Evolutionary conservation across 805 yeast genomes (phyloP).

Genomic region (Myxozyma mucilagina): DNA sequence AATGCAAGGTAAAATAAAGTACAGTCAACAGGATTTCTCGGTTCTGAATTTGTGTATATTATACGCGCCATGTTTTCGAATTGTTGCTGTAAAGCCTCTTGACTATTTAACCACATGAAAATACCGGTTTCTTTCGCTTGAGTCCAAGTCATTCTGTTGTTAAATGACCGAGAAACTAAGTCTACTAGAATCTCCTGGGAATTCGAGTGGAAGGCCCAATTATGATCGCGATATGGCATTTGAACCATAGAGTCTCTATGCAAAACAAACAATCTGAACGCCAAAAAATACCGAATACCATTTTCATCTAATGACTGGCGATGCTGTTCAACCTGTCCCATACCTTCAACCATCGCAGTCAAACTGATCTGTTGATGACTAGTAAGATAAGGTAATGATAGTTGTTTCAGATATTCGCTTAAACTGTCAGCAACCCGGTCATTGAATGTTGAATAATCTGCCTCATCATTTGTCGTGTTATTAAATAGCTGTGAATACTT

Average conservation of each 20-base stretch:
- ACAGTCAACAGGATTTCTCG: conserved; percentile 71
- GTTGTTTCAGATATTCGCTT: conserved; percentile 59
- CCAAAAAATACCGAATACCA: conserved; percentile 59
- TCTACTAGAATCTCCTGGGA: conserved; percentile 67
- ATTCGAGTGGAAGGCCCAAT: conserved; percentile 85
- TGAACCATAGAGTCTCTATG: conserved; percentile 53
- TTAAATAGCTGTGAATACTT: conserved; percentile 20
- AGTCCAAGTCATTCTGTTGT: conserved; percentile 58
- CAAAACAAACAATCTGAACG: conserved; percentile 42
- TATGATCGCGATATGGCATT: conserved; percentile 75
- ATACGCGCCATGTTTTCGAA: conserved; percentile 72
- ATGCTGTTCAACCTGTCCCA: conserved; percentile 54
- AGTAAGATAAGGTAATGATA: conserved; percentile 75
- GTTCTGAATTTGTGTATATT: conserved; percentile 58
- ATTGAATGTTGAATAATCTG: conserved; percentile 42
- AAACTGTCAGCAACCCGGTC: conserved; percentile 50
- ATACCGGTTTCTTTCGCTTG: conserved; percentile 61
- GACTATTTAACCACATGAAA: conserved; percentile 64
- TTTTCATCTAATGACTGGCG: conserved; percentile 53
- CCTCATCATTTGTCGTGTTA: conserved; percentile 2
- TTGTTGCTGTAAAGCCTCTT: conserved; percentile 48
- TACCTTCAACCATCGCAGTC: conserved; percentile 64
- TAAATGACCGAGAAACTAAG: conserved; percentile 48
- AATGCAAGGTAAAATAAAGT: conserved; percentile 77
- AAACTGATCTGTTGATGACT: conserved; percentile 90